Base-by-base conservation (phyloP, 768 basidiomycete genomes). In the Psilocybe subaeruginosa region DNA sequence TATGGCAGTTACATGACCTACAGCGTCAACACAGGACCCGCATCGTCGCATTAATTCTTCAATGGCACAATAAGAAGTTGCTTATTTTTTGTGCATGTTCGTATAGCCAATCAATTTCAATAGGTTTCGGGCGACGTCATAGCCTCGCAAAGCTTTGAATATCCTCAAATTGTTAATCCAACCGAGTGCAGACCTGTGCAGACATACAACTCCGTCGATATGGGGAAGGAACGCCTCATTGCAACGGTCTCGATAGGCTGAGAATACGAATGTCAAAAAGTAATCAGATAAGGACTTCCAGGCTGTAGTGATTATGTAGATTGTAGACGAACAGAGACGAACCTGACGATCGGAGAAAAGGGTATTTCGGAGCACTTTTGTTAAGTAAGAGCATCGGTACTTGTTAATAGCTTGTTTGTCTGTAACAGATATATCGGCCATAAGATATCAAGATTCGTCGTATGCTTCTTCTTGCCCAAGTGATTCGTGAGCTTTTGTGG, bases 301-400 rank as follows among this genome's bases (percentile, higher is more conserved):
- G 53, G 12, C 27, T 6, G 35, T 11, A 51, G 41, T 51, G 12
- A 30, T 2, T 31, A 45, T 23, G 23, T 23, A 23, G 23, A 23
- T 23, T 23, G 23, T 23, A 23, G 23, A 19, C 30, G 27, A 31
- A 27, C 9, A 37, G 8, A 45, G 17, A 58, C 65, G 35, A 43
- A 58, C 61, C 58, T 62, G 61, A 27, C 59, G 47, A 55, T 63
- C 59, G 19, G 65, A 53, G 61, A 60, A 31, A 55, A 58, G 8
- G 61, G 45, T 5, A 66, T 52, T 46, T 46, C 23, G 59, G 52
- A 12, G 41, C 9, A 29, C 43, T 27, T 60, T 63, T 14, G 55
- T 58, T 16, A 60, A 54, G 53, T 52, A 56, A 29, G 53, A n/a
- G n/a, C 41, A 43, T 12, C 11, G 41, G n/a, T 43, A 16, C n/a